Base-by-base conservation (phyloP, 23 red algal species). In the Gracilaria gracilis region DNA sequence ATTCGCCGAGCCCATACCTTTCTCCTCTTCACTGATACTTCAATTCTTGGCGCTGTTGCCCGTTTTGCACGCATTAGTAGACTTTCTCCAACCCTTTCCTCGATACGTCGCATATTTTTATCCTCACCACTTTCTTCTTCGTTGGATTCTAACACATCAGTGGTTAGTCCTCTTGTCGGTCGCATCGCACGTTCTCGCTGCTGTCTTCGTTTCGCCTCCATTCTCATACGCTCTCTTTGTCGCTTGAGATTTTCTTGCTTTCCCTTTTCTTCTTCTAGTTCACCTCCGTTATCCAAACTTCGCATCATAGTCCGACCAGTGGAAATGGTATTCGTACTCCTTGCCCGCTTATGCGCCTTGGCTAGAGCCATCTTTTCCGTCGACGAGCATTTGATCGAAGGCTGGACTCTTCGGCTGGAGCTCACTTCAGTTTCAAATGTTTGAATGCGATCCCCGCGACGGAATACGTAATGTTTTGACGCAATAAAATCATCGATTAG, bases 91-190 rank as follows among this genome's bases (percentile, higher is more conserved):
- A 81, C 46, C 1, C 87, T 70, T 67, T 90, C 87, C 57, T 64
- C 87, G 40, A 90, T 90, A 31, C 74, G 67, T 21, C 74, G 71
- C 37, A 71, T 74, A 7, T 65, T 65, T 57, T 90, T 46, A 75
- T 90, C 87, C 35, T 87, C 84, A 8, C 74, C 87, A 57, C 87
- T 90, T 15, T 90, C 87, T 76, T 90, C 71, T n/a, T 90, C 87
- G 57, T 64, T 80, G 9, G 67, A 71, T 86, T 86, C 82, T 29
- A 90, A 44, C 36, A 65, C 27, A 21, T 79, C 87, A 25, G 74
- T 74, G 1, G 87, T 66, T n/a, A 90, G 71, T 5, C 35, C 57
- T 28, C 87, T 70, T 31, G 33, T 33, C 33, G 87, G 76, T 3
- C 87, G 87, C 50, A 80, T 79, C 38, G 76, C 50, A 31, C 87